Evolutionary conservation across 768 basidiomycete species (phyloP).

Genomic region (Solioccasus polychromus): DNA sequence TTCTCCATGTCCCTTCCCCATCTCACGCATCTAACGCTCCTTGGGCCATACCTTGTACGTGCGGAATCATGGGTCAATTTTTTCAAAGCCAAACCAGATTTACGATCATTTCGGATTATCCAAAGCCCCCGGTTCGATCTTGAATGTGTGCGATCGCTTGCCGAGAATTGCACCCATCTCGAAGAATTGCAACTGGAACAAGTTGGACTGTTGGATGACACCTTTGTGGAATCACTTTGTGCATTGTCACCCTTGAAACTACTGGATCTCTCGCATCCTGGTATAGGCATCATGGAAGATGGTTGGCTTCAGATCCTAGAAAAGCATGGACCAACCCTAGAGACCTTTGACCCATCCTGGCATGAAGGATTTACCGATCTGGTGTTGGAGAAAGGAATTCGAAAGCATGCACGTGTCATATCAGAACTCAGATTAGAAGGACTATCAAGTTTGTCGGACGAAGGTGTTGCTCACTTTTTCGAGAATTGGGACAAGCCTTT

Average conservation of each 20-base stretch:
- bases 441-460: slow-evolving; percentile 63
- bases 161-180: slow-evolving; percentile 48
- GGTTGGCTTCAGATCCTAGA: slow-evolving; percentile 55
- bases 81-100: slow-evolving; percentile 57
- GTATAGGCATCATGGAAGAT: slow-evolving; percentile 50
- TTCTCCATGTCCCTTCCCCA: slow-evolving; percentile 64
- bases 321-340: slow-evolving; percentile 52
- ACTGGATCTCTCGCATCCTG: slow-evolving; percentile 71
- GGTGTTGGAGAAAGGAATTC: slow-evolving; percentile 61
- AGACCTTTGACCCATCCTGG: slow-evolving; percentile 67
- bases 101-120: slow-evolving; percentile 74
- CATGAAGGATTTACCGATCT: slow-evolving; percentile 60
- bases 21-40: slow-evolving; percentile 72
- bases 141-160: slow-evolving; percentile 58
- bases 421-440: slow-evolving; percentile 52
- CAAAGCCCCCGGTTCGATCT: slow-evolving; percentile 87
- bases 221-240: slow-evolving; percentile 54
- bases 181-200: slow-evolving; percentile 77
- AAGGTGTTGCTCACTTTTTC: slow-evolving; percentile 71
- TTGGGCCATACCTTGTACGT: slow-evolving; percentile 85
- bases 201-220: slow-evolving; percentile 66
- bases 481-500: slow-evolving; percentile 40
- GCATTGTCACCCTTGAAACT: slow-evolving; percentile 39
- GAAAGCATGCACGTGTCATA: slow-evolving; percentile 45
- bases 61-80: slow-evolving; percentile 71